phyloP scores from a whole-genome alignment of 2,329 filamentous ascomycete genomes.

The Paraphoma sp. region DNA sequence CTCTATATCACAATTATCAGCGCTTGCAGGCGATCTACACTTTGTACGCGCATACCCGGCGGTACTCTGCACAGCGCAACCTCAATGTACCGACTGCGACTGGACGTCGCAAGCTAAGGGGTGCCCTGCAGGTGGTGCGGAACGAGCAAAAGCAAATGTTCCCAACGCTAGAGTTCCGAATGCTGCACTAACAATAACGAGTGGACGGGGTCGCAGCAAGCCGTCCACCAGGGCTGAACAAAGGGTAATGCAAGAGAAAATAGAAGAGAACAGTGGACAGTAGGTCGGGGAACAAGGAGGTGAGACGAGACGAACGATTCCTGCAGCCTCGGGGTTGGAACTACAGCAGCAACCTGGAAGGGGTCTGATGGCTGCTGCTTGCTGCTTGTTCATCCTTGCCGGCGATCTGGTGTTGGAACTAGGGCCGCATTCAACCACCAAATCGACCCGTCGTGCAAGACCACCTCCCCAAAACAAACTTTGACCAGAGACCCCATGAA shows the following conservation, averaged over 20 bases:
- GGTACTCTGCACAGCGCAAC: not conserved
- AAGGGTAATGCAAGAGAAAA: not conserved
- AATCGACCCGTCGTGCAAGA: not conserved
- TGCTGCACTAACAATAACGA: slow-evolving; percentile 6
- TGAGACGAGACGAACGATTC: not conserved
- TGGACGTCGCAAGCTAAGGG: slow-evolving; percentile 12
- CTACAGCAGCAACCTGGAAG: not conserved
- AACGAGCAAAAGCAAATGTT: slow-evolving; percentile 17
- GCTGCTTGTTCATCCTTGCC: slow-evolving; percentile 4
- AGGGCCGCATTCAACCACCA: slow-evolving; percentile 4
- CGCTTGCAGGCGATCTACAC: not conserved
- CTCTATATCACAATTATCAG: slow-evolving; percentile 3
- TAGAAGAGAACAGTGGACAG: not conserved
- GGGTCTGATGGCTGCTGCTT: not conserved
- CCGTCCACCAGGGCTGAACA: not conserved
- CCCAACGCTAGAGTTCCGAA: slow-evolving; percentile 18
- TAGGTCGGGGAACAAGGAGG: not conserved
- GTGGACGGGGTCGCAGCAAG: not conserved
- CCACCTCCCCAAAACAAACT: not conserved
- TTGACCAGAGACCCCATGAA: not conserved
- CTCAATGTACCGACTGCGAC: not conserved
- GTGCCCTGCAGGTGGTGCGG: slow-evolving; percentile 21
- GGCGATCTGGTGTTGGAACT: slow-evolving; percentile 6
- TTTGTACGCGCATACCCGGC: slow-evolving; percentile 8
- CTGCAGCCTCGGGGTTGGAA: not conserved